Evolutionary conservation across 495 filamentous ascomycete species (phyloP).

Genomic region (Xylaria scruposa): DNA sequence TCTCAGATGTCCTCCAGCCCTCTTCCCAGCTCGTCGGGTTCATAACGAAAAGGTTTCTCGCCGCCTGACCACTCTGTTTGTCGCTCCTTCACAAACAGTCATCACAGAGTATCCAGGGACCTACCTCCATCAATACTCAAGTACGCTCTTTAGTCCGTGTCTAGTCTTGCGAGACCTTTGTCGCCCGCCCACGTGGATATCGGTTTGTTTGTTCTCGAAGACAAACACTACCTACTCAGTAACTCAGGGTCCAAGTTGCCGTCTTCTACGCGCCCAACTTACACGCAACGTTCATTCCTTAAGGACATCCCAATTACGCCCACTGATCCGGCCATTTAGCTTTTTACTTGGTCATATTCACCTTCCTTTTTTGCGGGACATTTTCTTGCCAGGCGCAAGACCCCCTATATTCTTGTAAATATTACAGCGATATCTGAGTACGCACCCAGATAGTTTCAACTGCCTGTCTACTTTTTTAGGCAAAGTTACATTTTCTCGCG

Average conservation of each 20-base stretch:
- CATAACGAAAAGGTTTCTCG: conserved; percentile 13
- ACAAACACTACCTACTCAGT: not conserved
- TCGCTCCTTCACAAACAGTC: conserved; percentile 12
- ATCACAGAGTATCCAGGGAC: not conserved
- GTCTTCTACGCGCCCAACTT: conserved; percentile 12
- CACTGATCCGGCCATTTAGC: not conserved
- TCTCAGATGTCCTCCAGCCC: conserved; percentile 3
- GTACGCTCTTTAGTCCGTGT: not conserved
- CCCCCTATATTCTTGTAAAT: not conserved
- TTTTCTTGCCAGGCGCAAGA: conserved; percentile 39
- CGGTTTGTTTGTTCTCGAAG: conserved; percentile 10
- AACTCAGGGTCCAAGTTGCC: not conserved
- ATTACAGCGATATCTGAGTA: not conserved
- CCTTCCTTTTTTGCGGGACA: conserved; percentile 25
- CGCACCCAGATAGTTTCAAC: not conserved
- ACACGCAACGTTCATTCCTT: conserved; percentile 12
- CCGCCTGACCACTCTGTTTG: not conserved
- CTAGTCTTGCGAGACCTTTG: conserved; percentile 11
- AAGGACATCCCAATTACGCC: not conserved
- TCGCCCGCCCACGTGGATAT: not conserved
- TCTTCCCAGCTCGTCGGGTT: not conserved
- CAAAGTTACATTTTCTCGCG: not conserved
- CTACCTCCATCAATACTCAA: not conserved
- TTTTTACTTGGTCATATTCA: conserved; percentile 1
- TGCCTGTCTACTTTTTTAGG: not conserved